A percentile compares a stretch with the other conserved stretches of the same genome.
Conservation (phyloP, 768 basidiomycete genomes). For the Mycena venus region DNA sequence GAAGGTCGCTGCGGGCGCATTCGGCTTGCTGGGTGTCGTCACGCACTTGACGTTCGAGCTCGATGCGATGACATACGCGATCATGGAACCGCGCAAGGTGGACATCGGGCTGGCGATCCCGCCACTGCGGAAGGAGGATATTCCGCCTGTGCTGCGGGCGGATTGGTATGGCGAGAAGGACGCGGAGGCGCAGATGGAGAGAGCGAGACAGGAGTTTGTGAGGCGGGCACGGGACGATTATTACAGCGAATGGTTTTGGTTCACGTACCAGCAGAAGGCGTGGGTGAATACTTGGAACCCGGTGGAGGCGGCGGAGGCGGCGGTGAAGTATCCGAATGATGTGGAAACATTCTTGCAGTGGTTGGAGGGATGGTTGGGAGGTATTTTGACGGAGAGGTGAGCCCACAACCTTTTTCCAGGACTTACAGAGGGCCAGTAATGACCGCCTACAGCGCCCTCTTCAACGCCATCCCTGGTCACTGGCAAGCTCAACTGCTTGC, state of each 20-base stretch:
- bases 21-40: conserved; percentile 44
- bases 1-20: conserved; percentile 42
- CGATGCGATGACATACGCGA: conserved; percentile 41
- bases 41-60: conserved; percentile 40
- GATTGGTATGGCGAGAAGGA: conserved; percentile 32
- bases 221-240: conserved; percentile 39
- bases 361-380: conserved; percentile 16
- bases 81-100: conserved; percentile 37
- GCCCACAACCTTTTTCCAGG: not conserved
- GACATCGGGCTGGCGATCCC: conserved; percentile 40
- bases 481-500: conserved; percentile 5
- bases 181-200: conserved; percentile 28
- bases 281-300: conserved; percentile 45
- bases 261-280: conserved; percentile 40
- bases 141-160: conserved; percentile 33
- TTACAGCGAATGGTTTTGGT: conserved; percentile 47
- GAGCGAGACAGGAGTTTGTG: conserved; percentile 37
- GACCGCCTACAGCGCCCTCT: not conserved
- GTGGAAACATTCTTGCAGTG: conserved; percentile 26
- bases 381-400: conserved; percentile 15
- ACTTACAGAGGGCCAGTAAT: not conserved
- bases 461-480: conserved; percentile 3
- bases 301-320: not conserved
- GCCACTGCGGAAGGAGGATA: conserved; percentile 37
- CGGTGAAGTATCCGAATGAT: conserved; percentile 9